Evolutionary conservation across 208 protist species (phyloP).

Genomic region (Trichomonas vaginalis): DNA sequence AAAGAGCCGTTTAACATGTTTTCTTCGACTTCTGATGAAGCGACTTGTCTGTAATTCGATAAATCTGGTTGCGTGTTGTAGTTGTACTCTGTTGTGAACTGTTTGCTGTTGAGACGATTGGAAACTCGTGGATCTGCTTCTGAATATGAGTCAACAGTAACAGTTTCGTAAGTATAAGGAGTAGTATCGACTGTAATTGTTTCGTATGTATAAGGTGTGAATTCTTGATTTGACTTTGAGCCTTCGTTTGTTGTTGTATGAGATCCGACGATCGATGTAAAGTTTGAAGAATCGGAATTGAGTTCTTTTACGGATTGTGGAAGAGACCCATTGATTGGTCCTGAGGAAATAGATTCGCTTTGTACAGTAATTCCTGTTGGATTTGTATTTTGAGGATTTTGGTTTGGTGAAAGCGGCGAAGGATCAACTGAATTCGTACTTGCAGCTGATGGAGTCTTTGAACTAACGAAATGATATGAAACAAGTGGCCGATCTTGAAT

Average conservation of each 20-base stretch:
- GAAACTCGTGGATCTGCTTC: neutral
- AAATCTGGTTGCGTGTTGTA: neutral
- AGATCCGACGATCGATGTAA: neutral
- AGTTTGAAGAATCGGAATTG: neutral
- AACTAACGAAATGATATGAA: neutral
- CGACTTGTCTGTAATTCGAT: neutral
- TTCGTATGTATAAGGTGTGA: neutral
- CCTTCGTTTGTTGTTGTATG: neutral
- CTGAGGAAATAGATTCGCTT: neutral
- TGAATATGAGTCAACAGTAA: neutral
- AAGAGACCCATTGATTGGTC: neutral
- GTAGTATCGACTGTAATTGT: neutral
- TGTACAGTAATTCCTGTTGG: neutral
- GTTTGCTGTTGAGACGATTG: neutral
- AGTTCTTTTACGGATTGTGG: neutral
- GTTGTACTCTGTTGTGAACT: neutral
- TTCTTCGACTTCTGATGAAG: neutral
- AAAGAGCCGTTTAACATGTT: neutral
- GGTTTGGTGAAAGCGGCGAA: neutral
- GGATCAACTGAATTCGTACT: neutral
- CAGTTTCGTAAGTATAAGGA: neutral
- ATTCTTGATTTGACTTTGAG: neutral
- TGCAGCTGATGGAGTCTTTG: neutral
- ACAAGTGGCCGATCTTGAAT: neutral
- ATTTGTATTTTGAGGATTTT: too few species aligned